Conservation (phyloP, 345 rosid species). For the Microcos paniculata region DNA sequence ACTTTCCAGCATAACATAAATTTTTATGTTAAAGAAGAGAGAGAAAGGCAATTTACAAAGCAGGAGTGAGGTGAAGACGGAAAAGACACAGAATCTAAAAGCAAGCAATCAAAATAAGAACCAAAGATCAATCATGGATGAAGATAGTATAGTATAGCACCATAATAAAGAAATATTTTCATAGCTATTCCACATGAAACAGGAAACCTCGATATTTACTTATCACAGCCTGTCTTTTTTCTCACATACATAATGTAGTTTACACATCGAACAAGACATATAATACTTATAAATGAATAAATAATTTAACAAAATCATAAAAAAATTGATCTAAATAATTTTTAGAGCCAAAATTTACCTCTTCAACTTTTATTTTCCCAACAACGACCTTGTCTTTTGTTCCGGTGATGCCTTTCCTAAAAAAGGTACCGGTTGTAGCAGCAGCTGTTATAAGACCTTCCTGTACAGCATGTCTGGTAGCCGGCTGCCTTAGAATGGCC, state of each 20-base stretch:
- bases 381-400: slow-evolving; percentile 88
- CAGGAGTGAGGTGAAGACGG: neutral
- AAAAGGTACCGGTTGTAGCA: slow-evolving; percentile 78
- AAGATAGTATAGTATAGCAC: neutral
- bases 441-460: slow-evolving; percentile 80
- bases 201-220: neutral
- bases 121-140: neutral
- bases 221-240: too few relatives aligned
- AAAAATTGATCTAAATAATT: neutral
- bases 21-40: neutral
- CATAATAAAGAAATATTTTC: neutral
- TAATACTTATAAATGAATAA: too few relatives aligned
- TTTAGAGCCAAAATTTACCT: slow-evolving; percentile 46
- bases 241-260: too few relatives aligned
- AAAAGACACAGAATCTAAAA: neutral
- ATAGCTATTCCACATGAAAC: neutral
- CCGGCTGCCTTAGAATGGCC: slow-evolving; percentile 83
- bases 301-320: too few relatives aligned
- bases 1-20: neutral
- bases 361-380: slow-evolving; percentile 91
- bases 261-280: too few relatives aligned
- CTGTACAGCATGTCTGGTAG: slow-evolving; percentile 79
- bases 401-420: slow-evolving; percentile 81
- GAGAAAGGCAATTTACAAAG: neutral
- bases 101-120: neutral